Evolutionary conservation across 2,329 filamentous ascomycete species (phyloP), one percentile per base, ranked within the genome.

Genomic region (Metarhizium guizhouense): DNA sequence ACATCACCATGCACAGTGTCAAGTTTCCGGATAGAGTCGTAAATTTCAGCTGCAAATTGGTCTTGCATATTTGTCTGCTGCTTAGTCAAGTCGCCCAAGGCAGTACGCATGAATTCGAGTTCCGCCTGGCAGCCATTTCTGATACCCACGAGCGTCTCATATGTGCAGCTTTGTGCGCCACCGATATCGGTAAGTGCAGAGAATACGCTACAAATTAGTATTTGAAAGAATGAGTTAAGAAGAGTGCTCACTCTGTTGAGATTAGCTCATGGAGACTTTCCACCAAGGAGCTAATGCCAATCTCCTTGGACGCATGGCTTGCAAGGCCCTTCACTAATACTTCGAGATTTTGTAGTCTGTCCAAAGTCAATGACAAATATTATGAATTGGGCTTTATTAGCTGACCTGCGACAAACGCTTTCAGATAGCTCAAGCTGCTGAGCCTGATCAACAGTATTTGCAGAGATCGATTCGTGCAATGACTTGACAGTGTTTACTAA

Each of bases 31-130:
- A 43, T 20, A 11, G 47, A 51, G 11, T 30, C 45, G 45, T 30
- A 3, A 13, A 32, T 14, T 43, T n/a, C 13, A 30, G 14, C 16
- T 48, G 32, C 45, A 34, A 61, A 56, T 16, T 61, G 47, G n/a
- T 47, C 51, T 42, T 55, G 14, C 14, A 58, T 14, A 51, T 49
- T 40, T 38, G 47, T 3, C 14, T 58, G 56, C 30, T 57, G 60
- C 42, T 59, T 54, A 10, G 40, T 56, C n/a, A 61, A 53, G 7
- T 52, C 53, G 16, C 48, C 54, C 29, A 58, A 30, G 20, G 42
- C 29, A 32, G 16, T 43, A 14, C 51, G 47, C 30, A 58, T 47
- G 11, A 34, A 14, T 6, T 47, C 36, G 11, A 58, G 32, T 52
- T 58, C 53, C 18, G 51, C 45, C 14, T 47, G 45, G 29, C 56